Conservation (phyloP, 805 yeast species). For the Metschnikowia gruessii region DNA sequence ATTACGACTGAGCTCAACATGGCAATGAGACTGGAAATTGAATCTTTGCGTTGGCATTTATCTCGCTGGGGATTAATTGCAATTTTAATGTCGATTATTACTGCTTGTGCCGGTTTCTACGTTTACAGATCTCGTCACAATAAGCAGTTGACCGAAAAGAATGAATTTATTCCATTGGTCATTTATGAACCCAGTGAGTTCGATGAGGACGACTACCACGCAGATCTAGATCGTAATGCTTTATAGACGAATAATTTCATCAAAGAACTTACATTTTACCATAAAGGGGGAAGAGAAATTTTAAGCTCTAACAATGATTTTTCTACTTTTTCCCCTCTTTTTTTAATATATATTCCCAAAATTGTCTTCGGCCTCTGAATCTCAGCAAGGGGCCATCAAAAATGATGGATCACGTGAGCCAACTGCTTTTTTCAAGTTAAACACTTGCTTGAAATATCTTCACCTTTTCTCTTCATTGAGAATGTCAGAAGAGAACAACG, state of each 20-base stretch:
- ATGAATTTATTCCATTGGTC: constrained; percentile 43
- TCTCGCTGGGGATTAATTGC: constrained; percentile 85
- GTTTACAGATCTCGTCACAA: constrained; percentile 34
- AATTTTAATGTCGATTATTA: constrained; percentile 60
- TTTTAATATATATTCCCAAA: too few relatives aligned
- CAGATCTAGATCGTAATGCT: constrained; percentile 45
- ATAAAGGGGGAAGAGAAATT: too few relatives aligned
- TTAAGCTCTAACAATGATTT: too few relatives aligned
- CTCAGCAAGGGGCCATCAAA: not conserved
- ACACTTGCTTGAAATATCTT: not conserved
- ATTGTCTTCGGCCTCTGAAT: too few relatives aligned
- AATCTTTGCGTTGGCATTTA: constrained; percentile 87
- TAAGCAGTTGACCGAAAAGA: constrained; percentile 23
- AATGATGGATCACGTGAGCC: constrained; percentile 1
- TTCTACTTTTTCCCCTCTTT: not conserved
- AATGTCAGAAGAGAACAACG: constrained; percentile 26
- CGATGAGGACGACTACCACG: constrained; percentile 53
- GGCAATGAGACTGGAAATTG: constrained; percentile 82
- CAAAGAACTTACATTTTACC: too few relatives aligned
- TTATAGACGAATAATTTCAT: constrained; percentile 4
- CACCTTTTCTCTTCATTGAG: not conserved
- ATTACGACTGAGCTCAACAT: constrained; percentile 79
- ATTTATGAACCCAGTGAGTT: constrained; percentile 48
- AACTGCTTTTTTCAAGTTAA: not conserved
- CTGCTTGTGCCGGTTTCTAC: constrained; percentile 51